A percentile compares a stretch with the other conserved stretches of the same genome.
Conservation (phyloP, 2,329 filamentous ascomycete genomes). For the Daldinia sp. region DNA sequence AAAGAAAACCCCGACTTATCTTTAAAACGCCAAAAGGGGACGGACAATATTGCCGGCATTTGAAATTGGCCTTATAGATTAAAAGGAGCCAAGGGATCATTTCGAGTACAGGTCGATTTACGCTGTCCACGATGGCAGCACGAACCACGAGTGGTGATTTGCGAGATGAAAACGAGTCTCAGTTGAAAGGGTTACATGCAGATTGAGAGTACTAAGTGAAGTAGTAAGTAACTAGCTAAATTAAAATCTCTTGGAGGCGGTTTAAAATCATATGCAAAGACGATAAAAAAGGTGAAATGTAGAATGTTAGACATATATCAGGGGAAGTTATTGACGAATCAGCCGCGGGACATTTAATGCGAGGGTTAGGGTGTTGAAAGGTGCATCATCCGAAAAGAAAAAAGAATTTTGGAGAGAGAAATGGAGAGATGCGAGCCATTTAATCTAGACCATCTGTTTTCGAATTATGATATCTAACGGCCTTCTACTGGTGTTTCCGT, state of each 20-base stretch:
- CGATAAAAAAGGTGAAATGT: too few species aligned
- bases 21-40: not conserved
- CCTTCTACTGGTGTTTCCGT: too few species aligned
- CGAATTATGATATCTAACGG: constrained; percentile 27
- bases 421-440: constrained; percentile 15
- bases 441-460: constrained; percentile 2
- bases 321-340: constrained; percentile 24
- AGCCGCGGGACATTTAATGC: constrained; percentile 6
- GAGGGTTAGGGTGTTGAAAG: too few species aligned
- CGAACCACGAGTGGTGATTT: constrained; percentile 10
- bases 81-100: not conserved
- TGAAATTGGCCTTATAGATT: constrained; percentile 19
- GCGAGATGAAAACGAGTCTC: too few species aligned
- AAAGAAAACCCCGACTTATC: constrained; percentile 1
- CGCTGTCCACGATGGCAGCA: constrained; percentile 9
- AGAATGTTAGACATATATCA: constrained; percentile 1
- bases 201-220: constrained; percentile 23
- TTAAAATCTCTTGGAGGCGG: constrained; percentile 12
- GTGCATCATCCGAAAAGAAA: constrained; percentile 40
- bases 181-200: constrained; percentile 33
- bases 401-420: too few species aligned
- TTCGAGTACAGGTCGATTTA: constrained; percentile 15
- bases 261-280: constrained; percentile 26
- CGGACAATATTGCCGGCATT: constrained; percentile 7
- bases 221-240: too few species aligned